Conservation (phyloP, 2,329 filamentous ascomycete genomes). For the Cladorrhinum sp. region DNA sequence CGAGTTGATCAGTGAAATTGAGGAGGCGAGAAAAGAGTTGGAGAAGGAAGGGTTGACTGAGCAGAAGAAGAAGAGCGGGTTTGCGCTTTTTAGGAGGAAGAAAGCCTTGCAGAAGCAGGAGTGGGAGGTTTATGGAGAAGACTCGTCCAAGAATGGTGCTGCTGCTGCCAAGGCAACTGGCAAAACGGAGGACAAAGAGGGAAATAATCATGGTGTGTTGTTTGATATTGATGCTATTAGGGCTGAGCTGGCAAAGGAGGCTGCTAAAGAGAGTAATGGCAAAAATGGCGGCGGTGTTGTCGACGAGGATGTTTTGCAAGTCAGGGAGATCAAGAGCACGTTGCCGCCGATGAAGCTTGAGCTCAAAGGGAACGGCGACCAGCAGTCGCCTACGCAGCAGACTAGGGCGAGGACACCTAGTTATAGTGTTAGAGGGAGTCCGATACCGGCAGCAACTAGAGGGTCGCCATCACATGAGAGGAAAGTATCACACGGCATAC, state of each 20-base stretch:
- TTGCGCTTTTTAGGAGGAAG: constrained; percentile 78
- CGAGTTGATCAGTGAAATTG: constrained; percentile 94
- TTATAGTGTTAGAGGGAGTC: constrained; percentile 39
- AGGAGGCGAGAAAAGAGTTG: constrained; percentile 84
- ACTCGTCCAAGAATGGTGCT: constrained; percentile 39
- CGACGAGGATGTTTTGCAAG: constrained; percentile 47
- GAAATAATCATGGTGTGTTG: constrained; percentile 64
- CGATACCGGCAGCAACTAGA: not conserved
- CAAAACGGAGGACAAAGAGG: constrained; percentile 47
- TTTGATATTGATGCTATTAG: constrained; percentile 96
- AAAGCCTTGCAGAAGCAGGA: constrained; percentile 79
- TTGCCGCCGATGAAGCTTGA: constrained; percentile 86
- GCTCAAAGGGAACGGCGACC: constrained; percentile 32
- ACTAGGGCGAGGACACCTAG: constrained; percentile 34
- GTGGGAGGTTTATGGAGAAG: constrained; percentile 91
- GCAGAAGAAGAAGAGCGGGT: constrained; percentile 44
- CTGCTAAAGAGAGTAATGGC: constrained; percentile 41
- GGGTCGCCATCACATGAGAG: constrained; percentile 21
- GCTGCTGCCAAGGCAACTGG: constrained; percentile 32
- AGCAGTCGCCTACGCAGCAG: constrained; percentile 29
- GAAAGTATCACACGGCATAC: not conserved
- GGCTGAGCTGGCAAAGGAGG: constrained; percentile 74
- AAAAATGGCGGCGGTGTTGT: constrained; percentile 25
- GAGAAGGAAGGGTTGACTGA: constrained; percentile 71
- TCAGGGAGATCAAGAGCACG: constrained; percentile 82